Conservation (phyloP, 106 monocot genomes). For the Apostasia shenzhenica region DNA sequence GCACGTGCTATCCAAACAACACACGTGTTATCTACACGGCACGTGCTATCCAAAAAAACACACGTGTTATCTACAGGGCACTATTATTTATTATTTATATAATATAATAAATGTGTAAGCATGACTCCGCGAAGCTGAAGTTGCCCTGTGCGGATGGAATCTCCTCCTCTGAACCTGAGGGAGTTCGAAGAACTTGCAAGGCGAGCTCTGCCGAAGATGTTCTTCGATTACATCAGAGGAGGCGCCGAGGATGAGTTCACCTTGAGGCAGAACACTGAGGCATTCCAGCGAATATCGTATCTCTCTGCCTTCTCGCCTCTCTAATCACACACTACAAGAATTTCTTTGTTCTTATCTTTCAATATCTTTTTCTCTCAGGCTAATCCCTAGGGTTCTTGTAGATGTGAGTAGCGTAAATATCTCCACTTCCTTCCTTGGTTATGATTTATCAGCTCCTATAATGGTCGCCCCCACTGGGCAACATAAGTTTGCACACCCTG, state of each 20-base stretch:
- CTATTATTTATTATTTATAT: too few species aligned
- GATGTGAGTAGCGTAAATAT: constrained; percentile 37
- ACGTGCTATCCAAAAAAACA: too few species aligned
- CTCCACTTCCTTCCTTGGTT: constrained; percentile 36
- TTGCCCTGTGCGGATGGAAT: constrained; percentile 29
- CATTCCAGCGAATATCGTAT: constrained; percentile 73
- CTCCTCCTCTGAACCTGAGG: constrained; percentile 45
- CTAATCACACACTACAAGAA: not conserved
- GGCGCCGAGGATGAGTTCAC: constrained; percentile 82
- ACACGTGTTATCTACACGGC: too few species aligned
- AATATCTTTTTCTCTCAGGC: constrained; percentile 6
- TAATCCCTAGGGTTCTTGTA: constrained; percentile 38
- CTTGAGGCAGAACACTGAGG: constrained; percentile 62
- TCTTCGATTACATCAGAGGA: constrained; percentile 61
- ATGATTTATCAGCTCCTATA: constrained; percentile 29
- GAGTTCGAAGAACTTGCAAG: constrained; percentile 71
- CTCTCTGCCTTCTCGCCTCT: not conserved
- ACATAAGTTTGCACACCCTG: constrained; percentile 47
- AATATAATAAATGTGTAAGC: too few species aligned
- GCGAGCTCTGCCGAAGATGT: constrained; percentile 64
- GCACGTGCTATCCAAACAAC: too few species aligned
- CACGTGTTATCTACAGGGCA: too few species aligned
- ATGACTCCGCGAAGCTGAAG: too few species aligned
- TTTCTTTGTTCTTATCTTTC: not conserved
- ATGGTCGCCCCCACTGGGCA: constrained; percentile 35